These are phyloP conservation scores for Entoloma clypeatum DNA, from an alignment of 1,284 basidiomycete species.

Conservation along the genomic window DNA sequence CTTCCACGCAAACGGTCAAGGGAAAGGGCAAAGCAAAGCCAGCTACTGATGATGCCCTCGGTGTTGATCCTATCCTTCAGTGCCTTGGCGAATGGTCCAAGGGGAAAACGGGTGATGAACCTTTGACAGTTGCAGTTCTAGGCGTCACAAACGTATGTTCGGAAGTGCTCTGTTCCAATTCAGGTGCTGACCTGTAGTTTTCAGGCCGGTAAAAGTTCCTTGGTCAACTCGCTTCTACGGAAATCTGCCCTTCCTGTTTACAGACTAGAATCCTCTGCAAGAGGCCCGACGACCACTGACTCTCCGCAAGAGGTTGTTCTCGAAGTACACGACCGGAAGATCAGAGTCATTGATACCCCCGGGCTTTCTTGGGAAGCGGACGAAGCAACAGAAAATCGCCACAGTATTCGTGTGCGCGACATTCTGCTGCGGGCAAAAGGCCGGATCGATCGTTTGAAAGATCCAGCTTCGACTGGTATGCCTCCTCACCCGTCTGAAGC, in stretches of 20 bases:
- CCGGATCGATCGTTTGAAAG: slow-evolving; percentile 85
- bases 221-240: slow-evolving; percentile 72
- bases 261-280: slow-evolving; percentile 47
- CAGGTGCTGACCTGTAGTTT: slow-evolving; percentile 14
- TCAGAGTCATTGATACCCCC: slow-evolving; percentile 80
- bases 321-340: slow-evolving; percentile 40
- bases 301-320: slow-evolving; percentile 62
- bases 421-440: slow-evolving; percentile 79
- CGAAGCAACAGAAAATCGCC: slow-evolving; percentile 40
- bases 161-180: slow-evolving; percentile 3
- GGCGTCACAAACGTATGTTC: slow-evolving; percentile 71
- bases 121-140: slow-evolving; percentile 66
- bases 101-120: slow-evolving; percentile 42
- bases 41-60: slow-evolving; percentile 52
- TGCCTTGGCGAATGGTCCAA: slow-evolving; percentile 44
- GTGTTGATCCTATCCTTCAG: slow-evolving; percentile 46
- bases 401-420: slow-evolving; percentile 57
- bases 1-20: slow-evolving; percentile 35
- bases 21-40: slow-evolving; percentile 48
- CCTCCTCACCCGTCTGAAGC: slow-evolving; percentile 16
- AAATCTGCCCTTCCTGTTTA: slow-evolving; percentile 61
- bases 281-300: slow-evolving; percentile 67
- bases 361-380: slow-evolving; percentile 62
- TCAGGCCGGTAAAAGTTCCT: slow-evolving; percentile 81
- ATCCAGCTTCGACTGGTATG: slow-evolving; percentile 75